Evolutionary conservation across 176 grass and related monocot genomes (phyloP).

Genomic region (Cenchrus purpureus): DNA sequence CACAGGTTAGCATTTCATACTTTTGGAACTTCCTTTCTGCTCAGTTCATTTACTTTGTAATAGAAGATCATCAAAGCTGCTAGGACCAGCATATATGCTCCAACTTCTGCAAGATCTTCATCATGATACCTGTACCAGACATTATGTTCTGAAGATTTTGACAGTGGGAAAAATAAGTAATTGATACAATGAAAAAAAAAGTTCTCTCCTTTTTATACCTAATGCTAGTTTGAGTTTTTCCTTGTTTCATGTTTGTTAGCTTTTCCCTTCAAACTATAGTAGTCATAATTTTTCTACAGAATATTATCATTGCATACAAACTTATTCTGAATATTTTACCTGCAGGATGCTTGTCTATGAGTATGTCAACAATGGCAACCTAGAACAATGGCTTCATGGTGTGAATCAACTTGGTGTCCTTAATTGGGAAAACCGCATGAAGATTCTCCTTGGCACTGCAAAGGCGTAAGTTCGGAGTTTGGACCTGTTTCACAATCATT

Average conservation of each 20-base stretch:
- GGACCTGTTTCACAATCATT: conserved; percentile 1
- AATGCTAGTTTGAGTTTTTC: neutral
- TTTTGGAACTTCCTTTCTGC: conserved; percentile 22
- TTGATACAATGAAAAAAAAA: neutral
- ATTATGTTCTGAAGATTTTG: conserved; percentile 28
- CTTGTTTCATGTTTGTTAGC: conserved; percentile 27
- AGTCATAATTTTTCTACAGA: neutral
- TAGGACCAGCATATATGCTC: conserved; percentile 25
- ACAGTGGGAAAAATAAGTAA: neutral
- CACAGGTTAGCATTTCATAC: conserved; percentile 72
- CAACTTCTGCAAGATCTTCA: conserved; percentile 22
- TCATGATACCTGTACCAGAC: conserved; percentile 11
- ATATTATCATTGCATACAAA: conserved; percentile 20
- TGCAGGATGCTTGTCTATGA: conserved; percentile 98
- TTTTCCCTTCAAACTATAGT: neutral
- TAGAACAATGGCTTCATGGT: conserved; percentile 99
- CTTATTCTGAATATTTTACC: conserved; percentile 35
- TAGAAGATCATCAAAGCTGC: neutral
- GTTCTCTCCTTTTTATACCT: neutral
- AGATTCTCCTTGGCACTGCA: conserved; percentile 86
- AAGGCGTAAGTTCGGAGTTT: conserved; percentile 75
- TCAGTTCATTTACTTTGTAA: neutral
- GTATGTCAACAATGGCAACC: conserved; percentile 98
- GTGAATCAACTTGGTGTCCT: conserved; percentile 67
- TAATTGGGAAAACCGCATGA: conserved; percentile 91